Conservation (phyloP, 2,329 filamentous ascomycete species). For the Monilinia fructicola region DNA sequence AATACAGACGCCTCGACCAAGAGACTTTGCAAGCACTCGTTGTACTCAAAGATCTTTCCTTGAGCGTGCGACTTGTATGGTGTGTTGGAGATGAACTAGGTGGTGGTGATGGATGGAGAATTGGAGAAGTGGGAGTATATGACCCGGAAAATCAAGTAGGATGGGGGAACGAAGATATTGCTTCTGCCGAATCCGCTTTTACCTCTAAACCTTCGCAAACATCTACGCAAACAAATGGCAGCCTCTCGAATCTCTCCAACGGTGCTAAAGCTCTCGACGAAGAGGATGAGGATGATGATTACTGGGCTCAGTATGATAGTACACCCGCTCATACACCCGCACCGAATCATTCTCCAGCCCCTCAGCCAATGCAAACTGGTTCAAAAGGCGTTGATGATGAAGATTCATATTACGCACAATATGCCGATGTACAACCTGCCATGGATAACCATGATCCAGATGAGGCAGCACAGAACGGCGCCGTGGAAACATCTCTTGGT, state of each 20-base stretch:
- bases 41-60: conserved; percentile 57
- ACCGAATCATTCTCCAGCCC: conserved; percentile 61
- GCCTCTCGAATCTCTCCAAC: not conserved
- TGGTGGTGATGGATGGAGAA: conserved; percentile 64
- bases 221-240: conserved; percentile 5
- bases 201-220: conserved; percentile 33
- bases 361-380: conserved; percentile 36
- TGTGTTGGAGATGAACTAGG: conserved; percentile 59
- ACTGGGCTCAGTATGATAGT: conserved; percentile 77
- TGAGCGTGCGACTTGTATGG: conserved; percentile 68
- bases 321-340: conserved; percentile 66
- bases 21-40: conserved; percentile 73
- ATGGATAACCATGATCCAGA: conserved; percentile 82
- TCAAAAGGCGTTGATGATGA: conserved; percentile 49
- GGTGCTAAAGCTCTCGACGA: not conserved
- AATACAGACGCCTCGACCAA: conserved; percentile 67
- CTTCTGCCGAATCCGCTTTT: conserved; percentile 61
- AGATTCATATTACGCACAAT: conserved; percentile 73
- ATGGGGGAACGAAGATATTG: conserved; percentile 52
- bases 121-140: conserved; percentile 65
- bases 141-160: conserved; percentile 55
- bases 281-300: conserved; percentile 70
- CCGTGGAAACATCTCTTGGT: conserved; percentile 48
- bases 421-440: conserved; percentile 75
- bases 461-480: conserved; percentile 51